Evolutionary conservation across 257 asterid genomes (phyloP), one percentile per base, ranked within the genome.

Genomic region (Capsicum baccatum): DNA sequence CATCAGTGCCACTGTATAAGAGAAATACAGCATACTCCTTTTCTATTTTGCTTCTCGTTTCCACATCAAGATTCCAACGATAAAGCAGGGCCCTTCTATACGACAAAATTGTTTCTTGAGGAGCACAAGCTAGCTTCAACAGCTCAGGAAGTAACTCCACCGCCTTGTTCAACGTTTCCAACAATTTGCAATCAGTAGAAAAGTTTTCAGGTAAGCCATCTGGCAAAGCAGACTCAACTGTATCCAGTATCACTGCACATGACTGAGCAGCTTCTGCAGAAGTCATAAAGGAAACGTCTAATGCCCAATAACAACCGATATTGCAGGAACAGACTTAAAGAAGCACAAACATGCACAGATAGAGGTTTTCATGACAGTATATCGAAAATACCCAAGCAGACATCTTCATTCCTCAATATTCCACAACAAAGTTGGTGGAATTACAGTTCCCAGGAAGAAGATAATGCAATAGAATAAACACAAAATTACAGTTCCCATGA

Each of bases 91-190:
- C 98, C 81, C 93, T 87, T 83, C 98, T 88, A 82, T 94, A 95
- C 35, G 98, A 92, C 66, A 88, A 83, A 78, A 91, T 92, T 37
- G 92, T 91, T 85, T 93, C 94, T 80, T 91, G 93, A n/a, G 97
- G 97, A 33, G 85, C 76, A 74, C 71, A 86, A 73, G 92, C 93
- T 42, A 89, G 92, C 82, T 91, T 92, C 91, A 91, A 95, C 56
- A 94, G 64, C 89, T 95, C 98, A 6, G 99, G 99, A 59, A 94
- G 99, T 54, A 95, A 85, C 92, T 92, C 99, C 6, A 95, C 97
- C 1, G 96, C 91, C 83, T 91, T 92, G 90, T 87, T 92, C 88
- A 94, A 54, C 13, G 92, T 94, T 85, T 95, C 99, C 57, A 91
- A 82, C 85, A 95, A 84, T 89, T 95, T 95, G 80, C 87, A 83